Evolutionary conservation across 1,284 basidiomycete genomes (phyloP), one percentile per base, ranked within the genome.

Genomic region (Anthracocystis walkeri): DNA sequence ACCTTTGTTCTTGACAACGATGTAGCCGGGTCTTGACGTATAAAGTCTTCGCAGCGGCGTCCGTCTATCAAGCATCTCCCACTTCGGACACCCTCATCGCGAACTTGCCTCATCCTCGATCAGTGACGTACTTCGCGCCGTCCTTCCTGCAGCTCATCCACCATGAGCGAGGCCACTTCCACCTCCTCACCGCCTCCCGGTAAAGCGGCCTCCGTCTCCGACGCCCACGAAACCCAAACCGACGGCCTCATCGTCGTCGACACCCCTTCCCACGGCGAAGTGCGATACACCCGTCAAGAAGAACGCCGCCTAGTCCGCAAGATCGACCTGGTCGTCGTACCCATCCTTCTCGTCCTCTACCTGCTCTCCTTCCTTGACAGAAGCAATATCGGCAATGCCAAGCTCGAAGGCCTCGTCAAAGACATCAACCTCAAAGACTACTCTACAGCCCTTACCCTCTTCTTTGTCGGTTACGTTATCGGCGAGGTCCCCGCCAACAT

Each of bases 391-490:
- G 78, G 75, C 21, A 72, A 79, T 33, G 80, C 80, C 14, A 73
- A 72, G 31, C 58, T 81, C 53, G 74, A 78, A 8, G 80, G 80
- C 0, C 49, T 82, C 3, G 68, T 75, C 7, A 55, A 55, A 12
- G 77, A 79, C 29, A 51, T 82, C 40, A 56, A 63, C 6, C 63
- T 81, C 33, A 59, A 33, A 7, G 76, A 81, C 56, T 81, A 80
- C 56, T 60, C 66, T 10, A 70, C 66, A 3, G 58, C 70, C 1
- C 56, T 77, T 4, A 65, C 72, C 21, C 60, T 80, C 53, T 81
- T 78, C 58, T 81, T 79, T 35, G 65, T 79, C 11, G 77, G 70
- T 12, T 81, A 79, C 50, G 66, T 80, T n/a, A 48, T 79, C n/a
- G 58, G 60, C 16, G 79, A 80, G 42, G 53, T 81, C 1, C 79